These are phyloP conservation scores for Meredithiella fracta DNA, from an alignment of 2,329 filamentous ascomycete species.

Conservation along the genomic window DNA sequence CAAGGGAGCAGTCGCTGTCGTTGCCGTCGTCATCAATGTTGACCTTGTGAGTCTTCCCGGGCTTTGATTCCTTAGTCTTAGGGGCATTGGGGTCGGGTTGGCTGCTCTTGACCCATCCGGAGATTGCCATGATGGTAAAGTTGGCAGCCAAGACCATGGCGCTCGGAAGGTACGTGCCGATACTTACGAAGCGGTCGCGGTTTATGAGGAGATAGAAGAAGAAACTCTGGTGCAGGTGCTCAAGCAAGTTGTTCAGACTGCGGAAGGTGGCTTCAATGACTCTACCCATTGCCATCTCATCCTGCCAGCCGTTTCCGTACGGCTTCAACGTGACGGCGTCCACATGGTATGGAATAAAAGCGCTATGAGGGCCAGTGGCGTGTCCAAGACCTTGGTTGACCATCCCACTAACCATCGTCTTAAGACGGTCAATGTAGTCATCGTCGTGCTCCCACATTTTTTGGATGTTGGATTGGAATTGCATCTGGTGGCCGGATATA, in stretches of 20 bases:
- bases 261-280: slow-evolving; percentile 81
- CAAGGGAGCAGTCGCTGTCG: slow-evolving; percentile 3
- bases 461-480: slow-evolving; percentile 67
- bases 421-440: slow-evolving; percentile 63
- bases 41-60: slow-evolving; percentile 12
- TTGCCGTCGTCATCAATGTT: slow-evolving; percentile 15
- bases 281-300: slow-evolving; percentile 89
- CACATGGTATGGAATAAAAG: slow-evolving; percentile 94
- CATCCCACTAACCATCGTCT: slow-evolving; percentile 86
- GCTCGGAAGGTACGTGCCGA: slow-evolving; percentile 89
- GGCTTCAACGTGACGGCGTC: slow-evolving; percentile 89
- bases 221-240: slow-evolving; percentile 96
- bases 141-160: slow-evolving; percentile 94
- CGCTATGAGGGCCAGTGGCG: slow-evolving; percentile 79
- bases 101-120: slow-evolving; percentile 83
- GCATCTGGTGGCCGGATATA: slow-evolving; percentile 84
- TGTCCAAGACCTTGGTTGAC: slow-evolving; percentile 78
- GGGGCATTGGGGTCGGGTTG: slow-evolving; percentile 20
- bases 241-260: slow-evolving; percentile 87
- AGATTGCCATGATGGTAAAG: slow-evolving; percentile 89
- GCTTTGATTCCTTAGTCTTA: slow-evolving; percentile 2
- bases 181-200: slow-evolving; percentile 84
- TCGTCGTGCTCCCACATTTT: slow-evolving; percentile 73
- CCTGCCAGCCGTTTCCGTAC: slow-evolving; percentile 86
- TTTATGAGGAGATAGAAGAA: slow-evolving; percentile 97